Base-by-base conservation (phyloP, 305 asterid species). In the Ilex paraguariensis region DNA sequence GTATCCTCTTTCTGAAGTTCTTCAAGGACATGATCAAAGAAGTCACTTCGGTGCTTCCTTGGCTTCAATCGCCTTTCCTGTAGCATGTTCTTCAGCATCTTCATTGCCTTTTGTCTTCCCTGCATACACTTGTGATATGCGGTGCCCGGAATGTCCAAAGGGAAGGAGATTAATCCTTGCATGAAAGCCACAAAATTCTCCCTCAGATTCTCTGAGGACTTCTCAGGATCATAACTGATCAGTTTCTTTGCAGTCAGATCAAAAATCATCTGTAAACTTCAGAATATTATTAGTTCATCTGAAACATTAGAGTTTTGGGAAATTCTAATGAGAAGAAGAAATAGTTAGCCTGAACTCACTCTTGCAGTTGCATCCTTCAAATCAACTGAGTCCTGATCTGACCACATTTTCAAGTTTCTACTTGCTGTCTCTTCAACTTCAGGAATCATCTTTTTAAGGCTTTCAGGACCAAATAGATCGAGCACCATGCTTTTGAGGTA, bases 51-150 rank as follows among this genome's bases (percentile, higher is more conserved):
- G 15, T 61, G 68, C 69, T 83, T 79, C 65, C 81, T 67, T 56
- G 95, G 98, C 13, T 66, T 83, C 69, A 69, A 85, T 55, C 91
- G 59, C 64, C 98, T 80, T 64, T 88, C 96, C 59, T 83, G 78
- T 57, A 91, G 81, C 88, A 86, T 67, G 59, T 69, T 63, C 71
- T 59, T 86, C 63, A 91, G 77, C 94, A 80, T 75, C 72, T 81
- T 80, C 98, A 88, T 83, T 57, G 91, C 96, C 75, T 73, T 88
- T 64, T 80, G 81, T 77, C 96, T 78, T 74, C 98, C 96, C 96
- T 82, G 79, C 66, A 90, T 75, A 76, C 97, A 90, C 76, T 78
- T 81, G 76, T 79, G 71, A 67, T 76, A 90, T 60, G 93, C 82
- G 46, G 97, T 84, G 69, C 97, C 96, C 30, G 97, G 97, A 59